phyloP scores from a whole-genome alignment of 2,329 filamentous ascomycete genomes.

The Penicillium sp. region DNA sequence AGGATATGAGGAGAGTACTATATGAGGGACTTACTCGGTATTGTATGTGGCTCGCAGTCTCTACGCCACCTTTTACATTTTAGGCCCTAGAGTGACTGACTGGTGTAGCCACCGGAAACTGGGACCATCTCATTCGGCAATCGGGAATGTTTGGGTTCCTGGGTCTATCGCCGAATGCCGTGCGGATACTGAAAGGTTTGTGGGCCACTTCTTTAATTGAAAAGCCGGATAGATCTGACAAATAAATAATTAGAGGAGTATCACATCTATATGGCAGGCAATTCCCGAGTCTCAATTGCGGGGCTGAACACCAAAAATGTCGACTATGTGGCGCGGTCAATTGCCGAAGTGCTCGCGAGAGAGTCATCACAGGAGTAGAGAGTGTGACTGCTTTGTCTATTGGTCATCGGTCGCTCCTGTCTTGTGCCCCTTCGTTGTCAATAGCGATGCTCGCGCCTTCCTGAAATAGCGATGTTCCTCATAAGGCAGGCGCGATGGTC shows the following conservation, averaged over 20 bases:
- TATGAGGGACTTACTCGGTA: constrained; percentile 58
- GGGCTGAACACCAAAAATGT: constrained; percentile 71
- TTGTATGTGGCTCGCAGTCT: neutral
- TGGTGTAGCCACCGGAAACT: constrained; percentile 76
- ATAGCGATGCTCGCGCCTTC: neutral
- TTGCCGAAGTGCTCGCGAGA: constrained; percentile 20
- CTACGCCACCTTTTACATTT: neutral
- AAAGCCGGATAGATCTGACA: neutral
- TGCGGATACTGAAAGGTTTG: constrained; percentile 40
- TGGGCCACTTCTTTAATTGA: neutral
- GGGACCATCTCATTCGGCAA: constrained; percentile 69
- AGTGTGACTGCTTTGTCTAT: neutral
- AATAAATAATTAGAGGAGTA: constrained; percentile 39
- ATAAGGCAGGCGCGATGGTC: neutral
- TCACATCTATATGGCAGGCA: constrained; percentile 66
- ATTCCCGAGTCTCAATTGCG: constrained; percentile 94
- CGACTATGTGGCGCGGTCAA: constrained; percentile 34
- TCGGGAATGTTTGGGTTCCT: constrained; percentile 97
- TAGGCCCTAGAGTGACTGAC: constrained; percentile 36
- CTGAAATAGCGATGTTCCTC: neutral
- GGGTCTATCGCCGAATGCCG: constrained; percentile 52
- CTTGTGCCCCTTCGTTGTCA: neutral
- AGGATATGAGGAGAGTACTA: constrained; percentile 79
- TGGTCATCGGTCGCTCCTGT: neutral
- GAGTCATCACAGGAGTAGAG: neutral